Evolutionary conservation across 225 moss, liverwort and hornwort species (phyloP), one percentile per base, ranked within the genome.

Genomic region (Marchantia polymorpha): DNA sequence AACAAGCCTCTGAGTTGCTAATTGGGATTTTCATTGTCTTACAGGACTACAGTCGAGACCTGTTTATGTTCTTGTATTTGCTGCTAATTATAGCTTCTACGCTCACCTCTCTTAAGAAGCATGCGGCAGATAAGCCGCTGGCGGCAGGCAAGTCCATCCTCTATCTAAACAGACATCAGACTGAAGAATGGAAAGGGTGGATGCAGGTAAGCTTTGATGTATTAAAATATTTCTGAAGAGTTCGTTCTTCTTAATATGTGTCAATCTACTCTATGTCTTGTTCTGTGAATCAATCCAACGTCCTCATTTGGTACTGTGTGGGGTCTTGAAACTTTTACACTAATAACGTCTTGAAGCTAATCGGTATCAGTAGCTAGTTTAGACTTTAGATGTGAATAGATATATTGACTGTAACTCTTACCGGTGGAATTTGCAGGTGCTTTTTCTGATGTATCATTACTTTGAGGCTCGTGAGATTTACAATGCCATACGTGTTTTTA

Each of bases 131-230:
- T 55, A 92, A 91, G 81, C 87, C 92, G 59, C 81, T 10, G 51
- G 83, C 90, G 59, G 71, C 90, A 78, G 83, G 90, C 56, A 92
- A 91, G 83, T 86, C 90, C 77, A 88, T 92, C 52, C 92, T 93
- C 27, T 95, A 90, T 72, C 89, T 99, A 69, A 99, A 99, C 69
- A 88, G 99, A 81, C 99, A 99, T 84, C 99, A 95, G 84, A 99
- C 99, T 6, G 99, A 99, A 87, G 99, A 99, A 81, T 99, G 99
- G 99, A 99, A 91, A 88, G 99, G 99, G 31, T 99, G 99, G 99
- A 99, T 99, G 99, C 99, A 99, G 93, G 95, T 95, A 67, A 75
- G 74, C 17, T 52, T 25, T 15, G 14, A 19, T 52, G 26, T 11
- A 1, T 1, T 52, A 27, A 26, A 54, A 73, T 10, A 52, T n/a